Evolutionary conservation across 164 flowering plant genomes (phyloP).

Genomic region (Nelumbo lutea): DNA sequence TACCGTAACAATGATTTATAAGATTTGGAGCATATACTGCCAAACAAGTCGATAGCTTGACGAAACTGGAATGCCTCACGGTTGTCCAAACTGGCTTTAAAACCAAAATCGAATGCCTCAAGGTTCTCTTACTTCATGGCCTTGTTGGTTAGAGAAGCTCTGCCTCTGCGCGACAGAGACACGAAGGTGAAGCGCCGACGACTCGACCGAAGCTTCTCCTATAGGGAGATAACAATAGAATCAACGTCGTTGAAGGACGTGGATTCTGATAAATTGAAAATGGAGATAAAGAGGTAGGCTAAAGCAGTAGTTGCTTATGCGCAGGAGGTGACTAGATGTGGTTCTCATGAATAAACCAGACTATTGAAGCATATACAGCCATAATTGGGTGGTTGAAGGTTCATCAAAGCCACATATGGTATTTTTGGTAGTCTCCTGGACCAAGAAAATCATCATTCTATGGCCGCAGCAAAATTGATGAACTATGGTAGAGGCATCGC

Average conservation of each 20-base stretch:
- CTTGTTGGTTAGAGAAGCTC: not conserved
- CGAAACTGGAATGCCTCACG: no score
- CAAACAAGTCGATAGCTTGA: no score
- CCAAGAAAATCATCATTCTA: no score
- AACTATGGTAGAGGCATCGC: no score
- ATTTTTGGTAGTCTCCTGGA: no score
- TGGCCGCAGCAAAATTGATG: no score
- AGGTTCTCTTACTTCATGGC: not conserved
- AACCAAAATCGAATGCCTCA: not conserved
- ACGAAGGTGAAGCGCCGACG: conserved; percentile 15
- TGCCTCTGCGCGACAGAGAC: not conserved
- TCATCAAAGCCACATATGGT: no score
- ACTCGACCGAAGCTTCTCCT: conserved; percentile 34
- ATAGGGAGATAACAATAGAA: conserved; percentile 32
- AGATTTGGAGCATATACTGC: no score
- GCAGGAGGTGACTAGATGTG: conserved; percentile 44
- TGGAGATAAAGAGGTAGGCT: conserved; percentile 70
- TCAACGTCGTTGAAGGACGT: conserved; percentile 37
- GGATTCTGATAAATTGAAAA: conserved; percentile 52
- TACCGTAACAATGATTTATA: no score
- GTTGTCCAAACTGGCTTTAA: not conserved
- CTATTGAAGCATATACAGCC: not conserved
- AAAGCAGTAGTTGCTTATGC: conserved; percentile 64
- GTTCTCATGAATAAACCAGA: conserved; percentile 12
- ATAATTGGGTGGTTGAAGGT: no score